Conservation (phyloP, 306 rosid species). For the Sphenostylis stenocarpa region DNA sequence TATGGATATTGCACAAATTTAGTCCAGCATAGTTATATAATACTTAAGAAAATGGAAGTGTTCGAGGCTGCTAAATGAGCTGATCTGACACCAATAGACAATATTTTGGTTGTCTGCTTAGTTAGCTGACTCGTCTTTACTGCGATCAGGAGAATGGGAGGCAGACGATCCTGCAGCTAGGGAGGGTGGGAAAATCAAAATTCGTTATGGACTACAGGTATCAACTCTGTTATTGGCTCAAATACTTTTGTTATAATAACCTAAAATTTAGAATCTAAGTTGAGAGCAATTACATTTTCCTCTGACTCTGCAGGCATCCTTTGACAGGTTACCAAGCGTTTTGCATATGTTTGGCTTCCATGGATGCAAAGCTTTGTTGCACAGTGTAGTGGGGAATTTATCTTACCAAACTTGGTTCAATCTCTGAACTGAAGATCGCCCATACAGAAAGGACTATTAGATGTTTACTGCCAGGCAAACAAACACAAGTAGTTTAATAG, state of each 20-base stretch:
- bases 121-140: constrained; percentile 25
- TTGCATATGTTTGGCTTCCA: constrained; percentile 83
- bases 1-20: background rate
- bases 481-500: background rate
- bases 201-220: constrained; percentile 96
- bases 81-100: background rate
- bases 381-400: constrained; percentile 42
- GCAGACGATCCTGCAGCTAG: constrained; percentile 84
- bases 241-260: background rate
- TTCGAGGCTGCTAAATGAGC: too few relatives aligned
- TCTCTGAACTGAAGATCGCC: constrained; percentile 49
- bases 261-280: background rate
- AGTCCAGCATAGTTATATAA: background rate
- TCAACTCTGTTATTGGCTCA: background rate
- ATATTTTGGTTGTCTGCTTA: background rate
- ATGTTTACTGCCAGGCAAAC: background rate
- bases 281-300: constrained; percentile 20
- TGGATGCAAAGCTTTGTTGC: constrained; percentile 91
- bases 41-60: background rate
- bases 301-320: constrained; percentile 65
- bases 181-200: constrained; percentile 75
- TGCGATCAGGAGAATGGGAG: constrained; percentile 64
- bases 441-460: background rate
- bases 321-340: constrained; percentile 97
- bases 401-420: constrained; percentile 43